Conservation (phyloP, 306 rosid genomes). For the Mucuna pruriens region DNA sequence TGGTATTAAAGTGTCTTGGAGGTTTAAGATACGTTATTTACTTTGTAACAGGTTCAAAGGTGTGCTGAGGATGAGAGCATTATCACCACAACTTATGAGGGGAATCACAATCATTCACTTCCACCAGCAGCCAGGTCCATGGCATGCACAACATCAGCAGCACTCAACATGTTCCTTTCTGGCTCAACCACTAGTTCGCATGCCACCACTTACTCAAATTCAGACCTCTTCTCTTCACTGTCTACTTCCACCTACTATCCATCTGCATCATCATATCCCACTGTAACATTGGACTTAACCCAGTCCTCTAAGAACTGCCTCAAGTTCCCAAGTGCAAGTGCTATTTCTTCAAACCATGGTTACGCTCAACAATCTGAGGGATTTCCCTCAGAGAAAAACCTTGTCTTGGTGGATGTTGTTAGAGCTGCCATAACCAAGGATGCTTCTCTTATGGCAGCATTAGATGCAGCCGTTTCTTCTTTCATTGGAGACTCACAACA, state of each 20-base stretch:
- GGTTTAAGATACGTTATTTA: neutral
- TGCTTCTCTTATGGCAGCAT: constrained; percentile 41
- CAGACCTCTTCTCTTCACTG: constrained; percentile 28
- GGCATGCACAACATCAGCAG: constrained; percentile 54
- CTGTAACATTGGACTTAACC: constrained; percentile 53
- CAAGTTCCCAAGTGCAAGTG: constrained; percentile 14
- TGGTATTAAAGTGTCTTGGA: neutral
- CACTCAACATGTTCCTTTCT: constrained; percentile 49
- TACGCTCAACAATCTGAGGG: constrained; percentile 18
- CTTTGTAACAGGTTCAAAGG: constrained; percentile 51
- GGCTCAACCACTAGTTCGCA: constrained; percentile 46
- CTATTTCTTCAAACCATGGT: constrained; percentile 30
- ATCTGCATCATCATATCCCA: constrained; percentile 49
- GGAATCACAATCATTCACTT: constrained; percentile 51
- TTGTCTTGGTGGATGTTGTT: constrained; percentile 36
- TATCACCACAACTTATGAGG: constrained; percentile 47
- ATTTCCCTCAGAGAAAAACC: constrained; percentile 7
- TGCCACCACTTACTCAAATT: neutral
- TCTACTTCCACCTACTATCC: constrained; percentile 1
- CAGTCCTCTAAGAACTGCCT: neutral
- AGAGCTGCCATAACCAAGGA: constrained; percentile 42
- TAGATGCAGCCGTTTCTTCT: constrained; percentile 39
- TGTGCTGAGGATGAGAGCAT: constrained; percentile 45
- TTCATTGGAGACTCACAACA: constrained; percentile 17
- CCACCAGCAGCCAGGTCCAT: constrained; percentile 42